These are phyloP conservation scores for Alloteropsis semialata DNA, from an alignment of 176 grass and related monocot genomes.

Conservation along the genomic window DNA sequence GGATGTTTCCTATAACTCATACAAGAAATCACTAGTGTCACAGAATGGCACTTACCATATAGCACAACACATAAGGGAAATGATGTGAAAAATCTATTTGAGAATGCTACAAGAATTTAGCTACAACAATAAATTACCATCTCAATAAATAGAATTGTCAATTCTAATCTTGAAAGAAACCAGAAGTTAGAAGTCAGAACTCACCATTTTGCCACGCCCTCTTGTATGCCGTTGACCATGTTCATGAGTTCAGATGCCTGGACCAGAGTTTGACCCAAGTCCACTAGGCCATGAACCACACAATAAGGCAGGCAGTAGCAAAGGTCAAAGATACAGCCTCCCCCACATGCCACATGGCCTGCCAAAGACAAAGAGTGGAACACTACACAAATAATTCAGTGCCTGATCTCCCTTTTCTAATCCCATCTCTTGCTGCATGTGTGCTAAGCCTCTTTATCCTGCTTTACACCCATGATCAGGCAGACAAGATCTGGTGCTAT, in stretches of 20 bases:
- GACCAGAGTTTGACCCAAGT: conserved; percentile 35
- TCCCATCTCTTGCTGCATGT: conserved; percentile 27
- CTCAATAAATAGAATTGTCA: too few species aligned
- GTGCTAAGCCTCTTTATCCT: conserved; percentile 20
- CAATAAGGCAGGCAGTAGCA: background rate
- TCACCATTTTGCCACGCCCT: background rate
- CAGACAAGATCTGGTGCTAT: conserved; percentile 51
- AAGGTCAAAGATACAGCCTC: conserved; percentile 49
- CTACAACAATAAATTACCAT: too few species aligned
- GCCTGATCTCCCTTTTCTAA: conserved; percentile 18
- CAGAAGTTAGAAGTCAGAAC: background rate
- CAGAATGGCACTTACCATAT: background rate
- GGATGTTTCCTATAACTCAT: background rate
- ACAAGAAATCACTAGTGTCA: background rate
- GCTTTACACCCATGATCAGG: conserved; percentile 28
- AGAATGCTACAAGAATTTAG: too few species aligned
- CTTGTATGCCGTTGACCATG: background rate
- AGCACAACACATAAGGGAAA: background rate
- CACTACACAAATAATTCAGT: conserved; percentile 43
- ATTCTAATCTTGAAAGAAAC: background rate
- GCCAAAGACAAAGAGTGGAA: conserved; percentile 30
- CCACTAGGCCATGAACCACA: conserved; percentile 18
- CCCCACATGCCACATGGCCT: conserved; percentile 6
- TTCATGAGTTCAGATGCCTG: background rate
- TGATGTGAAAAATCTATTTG: background rate